Base-by-base conservation (phyloP, 768 basidiomycete genomes). In the Cystobasidium onofrii region DNA sequence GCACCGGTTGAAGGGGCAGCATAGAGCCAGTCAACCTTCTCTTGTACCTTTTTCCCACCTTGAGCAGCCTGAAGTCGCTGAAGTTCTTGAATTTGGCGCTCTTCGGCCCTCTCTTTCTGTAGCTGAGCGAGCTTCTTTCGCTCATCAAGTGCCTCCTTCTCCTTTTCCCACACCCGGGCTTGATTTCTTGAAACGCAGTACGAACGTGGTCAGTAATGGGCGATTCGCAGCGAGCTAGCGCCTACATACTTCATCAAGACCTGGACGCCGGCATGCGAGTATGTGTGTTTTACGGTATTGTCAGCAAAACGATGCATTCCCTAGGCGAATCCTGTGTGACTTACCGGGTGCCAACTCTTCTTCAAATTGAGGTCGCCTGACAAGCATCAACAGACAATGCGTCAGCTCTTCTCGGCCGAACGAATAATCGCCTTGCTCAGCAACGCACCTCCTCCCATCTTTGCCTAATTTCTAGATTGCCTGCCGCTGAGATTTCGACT, bases 11-110 rank as follows among this genome's bases (percentile, higher is more conserved):
- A 91, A 2, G 96, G 96, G 0, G 95, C 96, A n/a, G 95, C 84
- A 83, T 98, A 99, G 92, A 99, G 95, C 96, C 96, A 99, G 81
- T 99, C 96, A 62, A 99, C 81, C 80, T 92, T 92, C 82, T 97
- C 94, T 64, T 89, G 87, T 76, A 91, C 84, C 82, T 94, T 96
- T 84, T 89, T 92, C 1, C 76, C 76, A 39, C 95, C 95, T 12
- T 95, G 97, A 76, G 94, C 88, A 77, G 91, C 90, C 81, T 98
- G 95, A 72, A 99, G 82, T 64, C 94, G 86, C 80, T 98, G 96
- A 9, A 99, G 86, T 78, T 99, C 96, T 77, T 95, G 93, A 0
- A 99, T 82, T 80, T 97, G 95, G 6, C 96, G 86, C 80, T 99
- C 96, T 80, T 99, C 96, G 79, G 96, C 95, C 78, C 91, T 90